These are phyloP conservation scores for Alnus glutinosa DNA, from an alignment of 306 rosid genomes.

Conservation along the genomic window DNA sequence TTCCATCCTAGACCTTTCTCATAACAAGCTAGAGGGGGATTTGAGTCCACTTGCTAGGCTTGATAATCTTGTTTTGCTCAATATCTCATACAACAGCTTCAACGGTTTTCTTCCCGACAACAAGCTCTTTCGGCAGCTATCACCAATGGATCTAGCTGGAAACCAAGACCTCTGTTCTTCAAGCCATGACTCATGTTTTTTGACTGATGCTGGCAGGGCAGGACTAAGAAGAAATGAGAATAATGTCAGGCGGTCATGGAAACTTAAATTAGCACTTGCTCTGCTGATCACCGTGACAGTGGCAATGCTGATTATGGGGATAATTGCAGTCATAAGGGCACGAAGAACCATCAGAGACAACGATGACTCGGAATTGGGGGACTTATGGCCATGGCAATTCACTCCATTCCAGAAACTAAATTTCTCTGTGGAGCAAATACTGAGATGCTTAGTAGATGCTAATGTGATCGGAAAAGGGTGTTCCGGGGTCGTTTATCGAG, in stretches of 20 bases:
- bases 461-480: conserved; percentile 91
- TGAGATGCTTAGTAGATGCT: conserved; percentile 68
- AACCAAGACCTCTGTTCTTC: conserved; percentile 75
- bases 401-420: conserved; percentile 93
- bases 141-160: conserved; percentile 63
- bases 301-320: conserved; percentile 71
- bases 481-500: conserved; percentile 87
- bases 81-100: conserved; percentile 78
- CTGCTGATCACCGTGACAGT: conserved; percentile 66
- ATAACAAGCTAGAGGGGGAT: conserved; percentile 79
- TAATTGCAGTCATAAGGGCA: conserved; percentile 75
- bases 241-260: conserved; percentile 48
- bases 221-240: conserved; percentile 37
- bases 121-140: conserved; percentile 75
- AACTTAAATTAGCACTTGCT: conserved; percentile 70
- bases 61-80: conserved; percentile 84
- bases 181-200: conserved; percentile 62
- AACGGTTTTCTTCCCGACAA: conserved; percentile 81
- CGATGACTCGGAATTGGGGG: conserved; percentile 76
- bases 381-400: conserved; percentile 88
- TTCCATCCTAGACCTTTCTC: conserved; percentile 77
- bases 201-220: conserved; percentile 38
- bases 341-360: conserved; percentile 51
- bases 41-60: conserved; percentile 60
- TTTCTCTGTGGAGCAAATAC: conserved; percentile 71